A percentile compares a stretch with the other conserved stretches of the same genome.
Conservation (phyloP, 129 eudicot species). For the Ambrosia artemisiifolia region DNA sequence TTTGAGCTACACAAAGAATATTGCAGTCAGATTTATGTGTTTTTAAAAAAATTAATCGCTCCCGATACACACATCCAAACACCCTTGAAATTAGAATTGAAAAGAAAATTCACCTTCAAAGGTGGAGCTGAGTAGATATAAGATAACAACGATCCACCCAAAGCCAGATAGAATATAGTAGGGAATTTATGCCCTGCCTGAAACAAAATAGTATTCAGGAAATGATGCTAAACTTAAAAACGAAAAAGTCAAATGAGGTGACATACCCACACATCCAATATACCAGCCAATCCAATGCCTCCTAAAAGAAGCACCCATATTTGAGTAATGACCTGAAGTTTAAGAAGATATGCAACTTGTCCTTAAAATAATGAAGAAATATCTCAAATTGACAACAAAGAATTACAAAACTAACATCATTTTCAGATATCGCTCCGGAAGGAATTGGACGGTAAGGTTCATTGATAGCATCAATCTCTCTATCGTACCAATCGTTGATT, state of each 20-base stretch:
- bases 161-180: conserved; percentile 75
- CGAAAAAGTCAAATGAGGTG: conserved; percentile 1
- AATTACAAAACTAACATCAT: conserved; percentile 53
- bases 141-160: conserved; percentile 91
- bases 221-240: not conserved
- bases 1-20: conserved; percentile 60
- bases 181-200: conserved; percentile 91
- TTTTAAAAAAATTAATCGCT: not conserved
- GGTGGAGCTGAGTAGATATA: conserved; percentile 99
- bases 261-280: conserved; percentile 93
- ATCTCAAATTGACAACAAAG: not conserved
- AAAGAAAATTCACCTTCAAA: conserved; percentile 57
- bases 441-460: conserved; percentile 99
- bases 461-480: conserved; percentile 97
- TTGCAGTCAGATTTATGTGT: not conserved
- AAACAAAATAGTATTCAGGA: conserved; percentile 19
- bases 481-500: conserved; percentile 96
- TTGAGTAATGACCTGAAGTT: conserved; percentile 86
- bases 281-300: conserved; percentile 86
- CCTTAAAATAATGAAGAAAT: not conserved
- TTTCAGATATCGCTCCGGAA: conserved; percentile 88
- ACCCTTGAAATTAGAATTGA: not conserved
- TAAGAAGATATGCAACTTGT: not conserved
- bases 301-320: conserved; percentile 88
- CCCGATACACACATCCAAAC: not conserved